These are phyloP conservation scores for Aschersonia sp. DNA, from an alignment of 2,329 filamentous ascomycete genomes.

Conservation along the genomic window DNA sequence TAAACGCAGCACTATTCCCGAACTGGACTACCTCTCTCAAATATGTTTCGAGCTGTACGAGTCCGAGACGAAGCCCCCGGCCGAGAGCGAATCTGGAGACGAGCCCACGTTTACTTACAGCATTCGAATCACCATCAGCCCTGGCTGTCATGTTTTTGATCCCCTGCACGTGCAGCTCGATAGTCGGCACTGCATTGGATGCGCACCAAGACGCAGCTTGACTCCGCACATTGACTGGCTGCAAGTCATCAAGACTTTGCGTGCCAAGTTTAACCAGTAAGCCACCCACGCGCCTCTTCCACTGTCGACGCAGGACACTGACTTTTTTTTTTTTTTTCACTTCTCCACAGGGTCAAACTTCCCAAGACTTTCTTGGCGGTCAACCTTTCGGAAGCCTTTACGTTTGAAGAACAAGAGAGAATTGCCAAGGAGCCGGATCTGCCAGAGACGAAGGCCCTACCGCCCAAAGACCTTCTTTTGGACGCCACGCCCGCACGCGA, in stretches of 20 bases:
- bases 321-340: slow-evolving; percentile 5
- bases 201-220: slow-evolving; percentile 75
- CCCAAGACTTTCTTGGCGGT: slow-evolving; percentile 52
- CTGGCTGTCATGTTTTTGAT: slow-evolving; percentile 92
- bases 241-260: slow-evolving; percentile 85
- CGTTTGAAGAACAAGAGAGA: slow-evolving; percentile 40
- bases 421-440: slow-evolving; percentile 30
- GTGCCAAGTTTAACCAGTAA: slow-evolving; percentile 89
- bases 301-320: slow-evolving; percentile 6
- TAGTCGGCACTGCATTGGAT: slow-evolving; percentile 90
- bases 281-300: slow-evolving; percentile 16
- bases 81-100: slow-evolving; percentile 25
- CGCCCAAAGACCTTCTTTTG: slow-evolving; percentile 15
- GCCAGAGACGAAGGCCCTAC: slow-evolving; percentile 30
- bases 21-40: slow-evolving; percentile 92
- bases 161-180: slow-evolving; percentile 93
- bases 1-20: slow-evolving; percentile 83
- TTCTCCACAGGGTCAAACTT: slow-evolving; percentile 40
- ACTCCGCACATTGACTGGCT: slow-evolving; percentile 93
- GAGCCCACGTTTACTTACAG: slow-evolving; percentile 78
- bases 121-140: slow-evolving; percentile 90
- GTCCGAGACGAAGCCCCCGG: slow-evolving; percentile 55
- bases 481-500: background rate
- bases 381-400: slow-evolving; percentile 48
- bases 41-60: slow-evolving; percentile 98